Base-by-base conservation (phyloP, 768 basidiomycete species). In the Cystofilobasidium macerans region DNA sequence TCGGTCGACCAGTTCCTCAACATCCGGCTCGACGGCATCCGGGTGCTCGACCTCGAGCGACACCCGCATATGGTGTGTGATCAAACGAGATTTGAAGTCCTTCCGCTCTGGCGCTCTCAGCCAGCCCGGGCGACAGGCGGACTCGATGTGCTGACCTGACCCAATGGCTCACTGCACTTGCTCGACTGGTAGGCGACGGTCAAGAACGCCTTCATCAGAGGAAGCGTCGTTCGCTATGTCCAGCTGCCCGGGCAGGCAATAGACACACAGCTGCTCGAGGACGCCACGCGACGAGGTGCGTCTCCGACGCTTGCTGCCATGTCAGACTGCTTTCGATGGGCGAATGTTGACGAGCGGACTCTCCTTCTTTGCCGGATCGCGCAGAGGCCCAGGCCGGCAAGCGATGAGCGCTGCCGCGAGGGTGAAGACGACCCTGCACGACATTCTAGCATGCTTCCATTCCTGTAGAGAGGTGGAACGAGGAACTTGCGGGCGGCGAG, bases 141-240 rank as follows among this genome's bases (percentile, higher is more conserved):
- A n/a, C n/a, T 58, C 43, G 36, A 16, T 24, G 38, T 16, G 38
- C n/a, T n/a, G n/a, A n/a, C n/a, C n/a, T n/a, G n/a, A n/a, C n/a
- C n/a, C n/a, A n/a, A n/a, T n/a, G n/a, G n/a, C n/a, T n/a, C n/a
- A n/a, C n/a, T n/a, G n/a, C n/a, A n/a, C n/a, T 45, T 20, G 13
- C 16, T 35, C 38, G 69, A 45, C 30, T 14, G 20, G 24, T 71
- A 98, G 94, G 92, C 97, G 85, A 92, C 94, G 0, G 92, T 99
- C 48, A 94, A 93, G 79, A 98, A 98, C 76, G 95, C 92, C 76
- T 99, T 99, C 75, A 99, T 99, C 72, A 86, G 95, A 48, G 95
- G 95, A 69, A 94, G 91, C 22, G 95, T 98, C 18, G 93, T 99
- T 61, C 87, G 95, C 70, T 99, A 99, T 73, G 95, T 98, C 24